Conservation (phyloP, 495 filamentous ascomycete genomes). For the Neurospora intermedia region DNA sequence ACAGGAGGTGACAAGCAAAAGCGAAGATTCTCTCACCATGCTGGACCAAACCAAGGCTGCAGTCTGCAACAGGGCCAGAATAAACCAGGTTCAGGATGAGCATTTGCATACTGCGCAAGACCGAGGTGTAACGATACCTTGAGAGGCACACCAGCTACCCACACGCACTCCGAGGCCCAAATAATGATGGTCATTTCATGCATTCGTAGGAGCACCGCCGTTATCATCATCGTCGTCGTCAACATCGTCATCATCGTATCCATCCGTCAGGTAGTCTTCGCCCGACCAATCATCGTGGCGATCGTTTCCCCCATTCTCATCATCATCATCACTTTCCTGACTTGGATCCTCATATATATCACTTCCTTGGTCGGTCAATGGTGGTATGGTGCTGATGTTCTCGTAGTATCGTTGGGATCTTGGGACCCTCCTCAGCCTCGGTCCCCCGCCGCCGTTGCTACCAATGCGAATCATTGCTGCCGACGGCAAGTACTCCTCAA, state of each 20-base stretch:
- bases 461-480: not conserved
- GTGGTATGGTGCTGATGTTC: not conserved
- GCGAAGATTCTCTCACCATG: not conserved
- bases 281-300: not conserved
- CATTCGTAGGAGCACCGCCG: not conserved
- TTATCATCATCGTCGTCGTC: not conserved
- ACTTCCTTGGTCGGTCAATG: not conserved
- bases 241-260: not conserved
- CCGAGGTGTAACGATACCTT: not conserved
- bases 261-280: not conserved
- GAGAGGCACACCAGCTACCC: not conserved
- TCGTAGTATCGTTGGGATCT: not conserved
- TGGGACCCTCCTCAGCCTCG: not conserved
- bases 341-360: not conserved
- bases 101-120: not conserved
- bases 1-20: not conserved
- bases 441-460: not conserved
- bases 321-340: not conserved
- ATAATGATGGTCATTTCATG: not conserved
- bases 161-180: not conserved
- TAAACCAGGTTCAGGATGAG: not conserved
- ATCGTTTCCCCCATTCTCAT: not conserved
- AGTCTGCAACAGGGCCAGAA: not conserved
- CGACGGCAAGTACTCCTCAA: not conserved
- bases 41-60: not conserved